phyloP scores from a whole-genome alignment of 768 basidiomycete genomes.

The Trametopsis cervina region DNA sequence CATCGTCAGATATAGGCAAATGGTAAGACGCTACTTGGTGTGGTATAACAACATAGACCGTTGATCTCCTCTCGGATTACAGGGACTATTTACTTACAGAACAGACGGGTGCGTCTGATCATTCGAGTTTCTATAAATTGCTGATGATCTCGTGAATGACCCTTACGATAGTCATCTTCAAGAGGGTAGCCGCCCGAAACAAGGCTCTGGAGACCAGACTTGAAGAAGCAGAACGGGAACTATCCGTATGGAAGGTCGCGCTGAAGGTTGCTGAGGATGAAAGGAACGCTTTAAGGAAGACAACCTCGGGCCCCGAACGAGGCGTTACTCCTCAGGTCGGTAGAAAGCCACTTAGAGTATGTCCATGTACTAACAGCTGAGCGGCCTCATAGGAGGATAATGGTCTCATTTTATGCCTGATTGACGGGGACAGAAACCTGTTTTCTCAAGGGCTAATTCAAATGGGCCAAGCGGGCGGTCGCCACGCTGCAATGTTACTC shows the following conservation, averaged over 20 bases:
- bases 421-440: constrained; percentile 36
- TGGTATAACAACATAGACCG: too few species aligned
- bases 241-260: constrained; percentile 34
- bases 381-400: constrained; percentile 29
- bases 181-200: constrained; percentile 26
- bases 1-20: too few species aligned
- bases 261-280: constrained; percentile 29
- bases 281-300: constrained; percentile 23
- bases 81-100: constrained; percentile 29
- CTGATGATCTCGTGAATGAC: background rate
- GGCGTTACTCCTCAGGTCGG: constrained; percentile 17
- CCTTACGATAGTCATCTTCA: constrained; percentile 23
- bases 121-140: background rate
- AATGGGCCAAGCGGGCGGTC: constrained; percentile 28
- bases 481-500: constrained; percentile 29
- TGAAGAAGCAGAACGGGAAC: constrained; percentile 33
- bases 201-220: constrained; percentile 24
- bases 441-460: constrained; percentile 27
- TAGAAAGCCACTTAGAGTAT: constrained; percentile 1
- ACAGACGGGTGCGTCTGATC: constrained; percentile 23
- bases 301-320: constrained; percentile 26
- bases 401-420: constrained; percentile 30
- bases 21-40: too few species aligned
- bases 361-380: background rate
- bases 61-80: too few species aligned